Evolutionary conservation across 78 protist genomes (phyloP).

Genomic region (Anaeramoeba flamelloides): DNA sequence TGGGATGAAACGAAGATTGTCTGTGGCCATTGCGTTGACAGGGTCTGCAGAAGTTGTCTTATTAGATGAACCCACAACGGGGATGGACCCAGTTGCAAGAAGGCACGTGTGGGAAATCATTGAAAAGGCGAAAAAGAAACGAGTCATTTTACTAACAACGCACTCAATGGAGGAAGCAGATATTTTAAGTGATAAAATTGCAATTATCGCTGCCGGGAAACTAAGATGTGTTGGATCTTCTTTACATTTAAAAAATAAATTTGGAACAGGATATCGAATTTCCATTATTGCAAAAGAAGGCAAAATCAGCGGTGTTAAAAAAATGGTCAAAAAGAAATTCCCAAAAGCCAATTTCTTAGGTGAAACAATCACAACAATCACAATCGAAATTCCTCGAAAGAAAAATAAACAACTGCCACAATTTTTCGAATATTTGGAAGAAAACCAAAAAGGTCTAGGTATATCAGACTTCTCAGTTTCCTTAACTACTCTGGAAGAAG

Average conservation of each 20-base stretch:
- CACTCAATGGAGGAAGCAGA: constrained; percentile 50
- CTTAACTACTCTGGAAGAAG: constrained; percentile 18
- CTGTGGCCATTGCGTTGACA: constrained; percentile 40
- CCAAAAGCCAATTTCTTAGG: background rate
- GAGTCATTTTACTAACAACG: constrained; percentile 52
- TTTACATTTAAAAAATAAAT: constrained; percentile 42
- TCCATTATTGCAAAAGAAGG: background rate
- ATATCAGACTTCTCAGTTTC: constrained; percentile 10
- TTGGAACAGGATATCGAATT: constrained; percentile 64
- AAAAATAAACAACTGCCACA: background rate
- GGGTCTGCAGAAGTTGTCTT: constrained; percentile 29
- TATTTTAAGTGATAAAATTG: constrained; percentile 27
- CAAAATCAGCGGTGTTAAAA: background rate
- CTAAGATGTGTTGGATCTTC: constrained; percentile 38
- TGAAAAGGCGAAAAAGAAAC: constrained; percentile 12
- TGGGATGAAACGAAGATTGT: constrained; percentile 58
- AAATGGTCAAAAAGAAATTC: background rate
- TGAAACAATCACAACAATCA: no score
- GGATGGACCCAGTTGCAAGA: constrained; percentile 52
- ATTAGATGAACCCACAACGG: constrained; percentile 32
- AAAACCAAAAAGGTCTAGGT: background rate
- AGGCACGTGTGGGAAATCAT: constrained; percentile 51
- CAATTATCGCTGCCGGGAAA: constrained; percentile 50
- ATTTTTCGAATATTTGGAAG: constrained; percentile 4
- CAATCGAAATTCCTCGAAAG: no score